Conservation (phyloP, 306 rosid genomes). For the Gastrolobium bilobum region DNA sequence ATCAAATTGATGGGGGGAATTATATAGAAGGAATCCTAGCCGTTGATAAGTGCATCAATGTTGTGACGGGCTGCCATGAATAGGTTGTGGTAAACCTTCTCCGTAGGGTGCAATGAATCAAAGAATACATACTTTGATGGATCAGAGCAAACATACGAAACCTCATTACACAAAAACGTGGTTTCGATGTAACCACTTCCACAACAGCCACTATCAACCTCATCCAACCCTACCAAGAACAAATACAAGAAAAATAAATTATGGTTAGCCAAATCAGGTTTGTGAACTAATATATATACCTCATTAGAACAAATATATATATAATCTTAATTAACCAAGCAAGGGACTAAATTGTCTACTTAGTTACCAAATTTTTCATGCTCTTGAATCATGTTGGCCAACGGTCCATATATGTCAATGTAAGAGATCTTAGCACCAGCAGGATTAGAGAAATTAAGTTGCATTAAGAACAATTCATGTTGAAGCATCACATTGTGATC, state of each 20-base stretch:
- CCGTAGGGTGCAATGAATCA: conserved; percentile 81
- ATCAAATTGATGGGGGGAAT: background rate
- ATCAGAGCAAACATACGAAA: conserved; percentile 61
- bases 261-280: background rate
- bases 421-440: conserved; percentile 52
- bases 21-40: conserved; percentile 4
- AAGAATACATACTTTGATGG: conserved; percentile 70
- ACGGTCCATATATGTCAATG: conserved; percentile 65
- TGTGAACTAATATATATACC: background rate
- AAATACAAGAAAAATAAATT: background rate
- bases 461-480: conserved; percentile 56
- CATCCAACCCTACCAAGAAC: conserved; percentile 60
- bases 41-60: conserved; percentile 55
- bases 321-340: background rate
- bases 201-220: conserved; percentile 68
- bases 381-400: conserved; percentile 54
- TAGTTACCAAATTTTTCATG: conserved; percentile 52
- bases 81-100: conserved; percentile 54
- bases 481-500: conserved; percentile 66
- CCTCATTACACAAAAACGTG: conserved; percentile 58
- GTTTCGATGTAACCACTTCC: conserved; percentile 72
- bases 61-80: conserved; percentile 43
- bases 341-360: background rate
- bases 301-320: background rate
- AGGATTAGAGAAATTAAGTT: conserved; percentile 45